Base-by-base conservation (phyloP, 176 grass and related monocot species). In the Rhynchospora pubera region DNA sequence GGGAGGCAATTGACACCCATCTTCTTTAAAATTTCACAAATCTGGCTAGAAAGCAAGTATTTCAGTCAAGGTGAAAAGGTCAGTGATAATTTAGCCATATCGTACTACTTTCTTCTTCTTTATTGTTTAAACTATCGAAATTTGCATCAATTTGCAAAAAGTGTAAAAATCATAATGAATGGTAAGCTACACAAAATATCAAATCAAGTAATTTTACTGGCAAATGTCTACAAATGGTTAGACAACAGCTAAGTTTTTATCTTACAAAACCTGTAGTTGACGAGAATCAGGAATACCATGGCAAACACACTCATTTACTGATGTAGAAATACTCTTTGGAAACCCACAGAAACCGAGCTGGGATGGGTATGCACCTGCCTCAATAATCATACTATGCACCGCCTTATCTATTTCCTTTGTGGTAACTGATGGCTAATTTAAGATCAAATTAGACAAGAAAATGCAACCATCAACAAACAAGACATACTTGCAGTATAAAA, bases 341-440 rank as follows among this genome's bases (percentile, higher is more conserved):
- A 89, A 97, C 74, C 85, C 83, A 85, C 80, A 55, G 53, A 86
- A 97, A 13, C 93, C 93, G 61, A 97, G 89, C 21, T 82, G 85
- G 87, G 93, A 97, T 79, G 93, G 93, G 90, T 97, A 97, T 78
- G 91, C 91, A 80, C 87, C 91, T 1, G 91, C 87, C 45, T 97
- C 87, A n/a, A 89, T 86, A 52, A 97, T 93, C 89, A 93, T 91
- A 39, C 89, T 83, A 79, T 97, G 91, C 61, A 97, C 91, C 28
- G 78, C 87, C 82, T 71, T 78, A 53, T 97, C 83, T 21, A 97
- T 97, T 89, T 97, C 87, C 59, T 93, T 91, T 82, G 93, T 91
- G 51, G 93, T 97, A 86, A 91, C 52, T 46, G 91, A 83, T 56
- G 89, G 91, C 91, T 97, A 87, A 77, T 34, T 77, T 42, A 82